Base-by-base conservation (phyloP, 768 basidiomycete genomes). In the Boletales sp. region DNA sequence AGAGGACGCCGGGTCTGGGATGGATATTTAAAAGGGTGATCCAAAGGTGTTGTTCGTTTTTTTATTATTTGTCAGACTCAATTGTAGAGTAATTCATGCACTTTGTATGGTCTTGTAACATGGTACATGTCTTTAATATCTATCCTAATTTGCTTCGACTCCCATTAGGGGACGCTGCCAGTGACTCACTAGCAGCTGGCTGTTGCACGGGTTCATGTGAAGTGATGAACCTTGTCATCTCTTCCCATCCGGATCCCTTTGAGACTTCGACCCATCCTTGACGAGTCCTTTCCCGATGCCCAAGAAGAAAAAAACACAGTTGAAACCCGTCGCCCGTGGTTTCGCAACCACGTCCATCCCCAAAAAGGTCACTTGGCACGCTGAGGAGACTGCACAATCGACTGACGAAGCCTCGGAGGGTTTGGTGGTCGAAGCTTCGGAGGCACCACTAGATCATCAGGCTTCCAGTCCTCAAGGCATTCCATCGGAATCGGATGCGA, bases 281-380 rank as follows among this genome's bases (percentile, higher is more conserved):
- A 41, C 29, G 12, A 15, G 18, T 14, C 32, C 30, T 21, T 38
- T 38, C 29, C 18, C 45, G 39, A 89, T 89, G 87, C 74, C 83
- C 52, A 92, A 90, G 75, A 90, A 89, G 74, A 92, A 85, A 77
- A 92, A 89, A 72, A 81, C 83, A 7, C 84, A 89, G 64, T 65
- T 87, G 59, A 90, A 87, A 69, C 81, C 86, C 18, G 74, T 87
- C 37, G 78, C 68, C 37, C 82, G 91, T 48, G 88, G 87, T 14
- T 90, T 92, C 60, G 83, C 86, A 39, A 90, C 90, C 5, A 87
- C 84, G 17, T 92, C 90, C 11, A 76, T 90, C 24, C 87, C 88
- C 29, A 91, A 91, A 76, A 92, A 90, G 69, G 68, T 70, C 38
- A 63, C 70, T 14, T n/a, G n/a, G n/a, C 72, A 68, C 36, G 55